phyloP scores from a whole-genome alignment of 2,329 filamentous ascomycete species.

The Pseudocercospora fuligena region DNA sequence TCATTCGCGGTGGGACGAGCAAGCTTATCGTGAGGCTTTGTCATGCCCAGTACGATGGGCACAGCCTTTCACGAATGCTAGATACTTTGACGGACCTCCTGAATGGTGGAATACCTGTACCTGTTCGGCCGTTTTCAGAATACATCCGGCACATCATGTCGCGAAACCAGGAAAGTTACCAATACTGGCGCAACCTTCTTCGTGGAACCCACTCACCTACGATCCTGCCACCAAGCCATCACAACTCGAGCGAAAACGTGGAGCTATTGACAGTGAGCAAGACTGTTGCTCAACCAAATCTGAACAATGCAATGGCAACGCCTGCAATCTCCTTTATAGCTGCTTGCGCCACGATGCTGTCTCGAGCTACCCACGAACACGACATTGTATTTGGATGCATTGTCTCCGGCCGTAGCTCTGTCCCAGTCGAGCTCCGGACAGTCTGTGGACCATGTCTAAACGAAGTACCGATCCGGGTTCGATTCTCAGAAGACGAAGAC shows the following conservation, averaged over 20 bases:
- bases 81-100: slow-evolving; percentile 49
- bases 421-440: slow-evolving; percentile 59
- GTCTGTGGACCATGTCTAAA: slow-evolving; percentile 71
- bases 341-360: slow-evolving; percentile 63
- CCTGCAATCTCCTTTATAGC: slow-evolving; percentile 41
- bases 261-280: slow-evolving; percentile 61
- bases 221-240: neutral
- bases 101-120: neutral
- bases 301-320: slow-evolving; percentile 56
- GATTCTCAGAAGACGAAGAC: slow-evolving; percentile 53
- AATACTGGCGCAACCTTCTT: slow-evolving; percentile 38
- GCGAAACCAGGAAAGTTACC: neutral
- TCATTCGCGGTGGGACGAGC: neutral
- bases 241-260: slow-evolving; percentile 32
- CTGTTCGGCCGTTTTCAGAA: neutral
- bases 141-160: slow-evolving; percentile 8
- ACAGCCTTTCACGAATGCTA: slow-evolving; percentile 60
- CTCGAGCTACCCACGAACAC: slow-evolving; percentile 39
- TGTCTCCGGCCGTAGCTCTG: slow-evolving; percentile 66
- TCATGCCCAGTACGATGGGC: slow-evolving; percentile 50
- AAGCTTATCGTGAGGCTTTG: slow-evolving; percentile 31
- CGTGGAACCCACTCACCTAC: slow-evolving; percentile 13
- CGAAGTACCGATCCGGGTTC: slow-evolving; percentile 67
- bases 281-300: slow-evolving; percentile 54
- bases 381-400: slow-evolving; percentile 67